phyloP scores from a whole-genome alignment of 306 rosid species.

The Vigna radiata region DNA sequence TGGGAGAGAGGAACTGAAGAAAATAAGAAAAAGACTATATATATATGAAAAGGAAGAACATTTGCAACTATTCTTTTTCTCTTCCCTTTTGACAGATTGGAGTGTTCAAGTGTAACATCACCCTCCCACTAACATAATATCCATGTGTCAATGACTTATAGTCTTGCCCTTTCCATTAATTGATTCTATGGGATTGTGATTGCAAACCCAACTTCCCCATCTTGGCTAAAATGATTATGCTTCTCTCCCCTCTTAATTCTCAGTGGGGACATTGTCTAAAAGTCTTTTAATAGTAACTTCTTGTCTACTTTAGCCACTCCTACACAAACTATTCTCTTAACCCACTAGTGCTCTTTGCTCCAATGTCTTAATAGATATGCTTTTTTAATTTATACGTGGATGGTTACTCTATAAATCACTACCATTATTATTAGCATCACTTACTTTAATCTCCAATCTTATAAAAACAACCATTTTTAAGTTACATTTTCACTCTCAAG shows the following conservation, averaged over 20 bases:
- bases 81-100: slow-evolving; percentile 49
- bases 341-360: slow-evolving; percentile 46
- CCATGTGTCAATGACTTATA: slow-evolving; percentile 54
- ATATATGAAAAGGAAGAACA: slow-evolving; percentile 27
- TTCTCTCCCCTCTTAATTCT: neutral
- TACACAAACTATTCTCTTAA: slow-evolving; percentile 40
- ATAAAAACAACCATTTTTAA: too few species aligned
- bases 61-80: slow-evolving; percentile 27
- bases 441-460: neutral
- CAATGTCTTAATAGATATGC: slow-evolving; percentile 10
- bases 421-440: neutral
- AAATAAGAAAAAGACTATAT: neutral
- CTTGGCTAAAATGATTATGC: slow-evolving; percentile 53
- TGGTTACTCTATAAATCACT: neutral
- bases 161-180: slow-evolving; percentile 51
- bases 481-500: neutral
- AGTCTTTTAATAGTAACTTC: slow-evolving; percentile 49
- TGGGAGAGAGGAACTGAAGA: slow-evolving; percentile 37
- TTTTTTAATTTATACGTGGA: slow-evolving; percentile 14
- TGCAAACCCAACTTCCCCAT: slow-evolving; percentile 54
- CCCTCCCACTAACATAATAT: slow-evolving; percentile 52
- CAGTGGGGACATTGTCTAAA: slow-evolving; percentile 54
- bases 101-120: slow-evolving; percentile 60
- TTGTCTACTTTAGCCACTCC: slow-evolving; percentile 57
- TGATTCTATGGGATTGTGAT: slow-evolving; percentile 60